Evolutionary conservation across 768 basidiomycete species (phyloP).

Genomic region (Mycena galericulata): DNA sequence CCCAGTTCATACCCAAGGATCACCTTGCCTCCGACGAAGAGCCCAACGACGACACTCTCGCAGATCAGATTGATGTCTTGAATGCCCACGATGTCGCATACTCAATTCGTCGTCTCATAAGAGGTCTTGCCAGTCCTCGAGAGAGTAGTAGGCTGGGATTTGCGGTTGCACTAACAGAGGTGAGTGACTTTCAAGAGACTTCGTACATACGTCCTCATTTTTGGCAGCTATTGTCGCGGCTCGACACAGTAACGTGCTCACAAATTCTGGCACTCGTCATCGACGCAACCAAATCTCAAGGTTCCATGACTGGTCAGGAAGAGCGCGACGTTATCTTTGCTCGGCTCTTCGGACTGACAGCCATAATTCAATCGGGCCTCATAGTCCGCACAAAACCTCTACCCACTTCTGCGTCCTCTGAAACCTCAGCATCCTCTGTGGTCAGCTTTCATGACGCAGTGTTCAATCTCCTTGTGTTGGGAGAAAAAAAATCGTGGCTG

Average conservation of each 20-base stretch:
- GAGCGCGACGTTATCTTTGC: constrained; percentile 94
- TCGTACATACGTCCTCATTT: constrained; percentile 23
- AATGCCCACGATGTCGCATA: constrained; percentile 96
- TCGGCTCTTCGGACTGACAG: constrained; percentile 88
- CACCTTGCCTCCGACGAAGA: constrained; percentile 54
- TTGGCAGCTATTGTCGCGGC: constrained; percentile 78
- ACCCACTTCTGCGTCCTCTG: constrained; percentile 63
- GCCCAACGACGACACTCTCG: constrained; percentile 51
- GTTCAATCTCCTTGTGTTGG: constrained; percentile 71
- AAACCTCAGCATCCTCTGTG: constrained; percentile 65
- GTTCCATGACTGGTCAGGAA: constrained; percentile 89
- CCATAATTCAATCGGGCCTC: constrained; percentile 88
- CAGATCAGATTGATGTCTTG: constrained; percentile 67
- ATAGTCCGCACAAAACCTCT: constrained; percentile 73
- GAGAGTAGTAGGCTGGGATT: constrained; percentile 96
- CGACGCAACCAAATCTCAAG: constrained; percentile 76
- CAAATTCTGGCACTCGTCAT: constrained; percentile 84
- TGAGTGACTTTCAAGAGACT: constrained; percentile 49
- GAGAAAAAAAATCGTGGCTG: constrained; percentile 90
- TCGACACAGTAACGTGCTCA: constrained; percentile 80
- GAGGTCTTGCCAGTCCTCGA: constrained; percentile 91
- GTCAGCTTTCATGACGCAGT: constrained; percentile 71
- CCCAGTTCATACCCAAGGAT: constrained; percentile 64
- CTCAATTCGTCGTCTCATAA: constrained; percentile 85
- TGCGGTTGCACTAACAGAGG: constrained; percentile 95